Evolutionary conservation across 2,329 filamentous ascomycete species (phyloP).

Genomic region (Alternaria solani): DNA sequence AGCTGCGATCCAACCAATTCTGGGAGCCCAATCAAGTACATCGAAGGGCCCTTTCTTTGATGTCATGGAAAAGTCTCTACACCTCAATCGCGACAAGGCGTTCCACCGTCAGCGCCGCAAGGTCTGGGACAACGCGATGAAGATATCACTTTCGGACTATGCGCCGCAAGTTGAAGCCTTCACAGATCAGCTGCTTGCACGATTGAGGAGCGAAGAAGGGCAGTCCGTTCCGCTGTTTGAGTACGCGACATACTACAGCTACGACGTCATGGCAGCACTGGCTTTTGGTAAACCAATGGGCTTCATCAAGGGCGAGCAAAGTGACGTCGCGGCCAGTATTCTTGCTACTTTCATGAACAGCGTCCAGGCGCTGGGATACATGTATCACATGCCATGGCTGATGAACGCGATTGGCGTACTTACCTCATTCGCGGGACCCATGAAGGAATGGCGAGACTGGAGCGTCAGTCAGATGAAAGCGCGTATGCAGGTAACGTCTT

Average conservation of each 20-base stretch:
- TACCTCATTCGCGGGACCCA: constrained; percentile 32
- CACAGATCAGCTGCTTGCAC: constrained; percentile 32
- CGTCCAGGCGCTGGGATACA: constrained; percentile 30
- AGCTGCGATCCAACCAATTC: constrained; percentile 30
- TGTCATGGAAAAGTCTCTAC: constrained; percentile 31
- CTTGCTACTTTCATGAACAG: constrained; percentile 45
- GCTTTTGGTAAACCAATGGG: constrained; percentile 55
- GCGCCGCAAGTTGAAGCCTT: constrained; percentile 32
- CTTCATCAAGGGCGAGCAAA: constrained; percentile 47
- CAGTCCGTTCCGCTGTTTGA: constrained; percentile 49
- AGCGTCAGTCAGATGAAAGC: constrained; percentile 30
- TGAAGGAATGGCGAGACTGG: constrained; percentile 40
- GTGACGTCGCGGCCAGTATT: constrained; percentile 28
- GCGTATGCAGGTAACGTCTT: constrained; percentile 29
- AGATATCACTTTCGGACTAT: constrained; percentile 34
- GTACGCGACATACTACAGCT: constrained; percentile 55
- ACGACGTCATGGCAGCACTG: constrained; percentile 57
- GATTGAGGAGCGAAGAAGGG: constrained; percentile 27
- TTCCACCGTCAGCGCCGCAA: constrained; percentile 38
- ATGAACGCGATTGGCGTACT: constrained; percentile 34
- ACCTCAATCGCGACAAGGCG: constrained; percentile 36
- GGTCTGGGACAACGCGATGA: constrained; percentile 43
- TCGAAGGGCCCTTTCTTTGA: constrained; percentile 39
- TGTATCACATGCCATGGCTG: constrained; percentile 40
- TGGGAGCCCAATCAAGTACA: constrained; percentile 32